Evolutionary conservation across 1,139 yeast genomes (phyloP).

Genomic region (Debaryomyces sp.): DNA sequence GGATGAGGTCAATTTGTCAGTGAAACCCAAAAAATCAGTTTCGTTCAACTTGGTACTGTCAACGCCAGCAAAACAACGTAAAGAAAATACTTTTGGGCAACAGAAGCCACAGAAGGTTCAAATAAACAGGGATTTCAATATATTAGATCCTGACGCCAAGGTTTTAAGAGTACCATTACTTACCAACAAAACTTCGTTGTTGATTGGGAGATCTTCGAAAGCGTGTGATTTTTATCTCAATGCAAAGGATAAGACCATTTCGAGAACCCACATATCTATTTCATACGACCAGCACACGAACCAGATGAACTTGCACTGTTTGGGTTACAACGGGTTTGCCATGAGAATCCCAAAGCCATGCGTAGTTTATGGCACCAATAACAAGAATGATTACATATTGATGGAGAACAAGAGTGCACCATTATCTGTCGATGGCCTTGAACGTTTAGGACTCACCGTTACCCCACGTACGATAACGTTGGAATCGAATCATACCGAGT

Average conservation of each 20-base stretch:
- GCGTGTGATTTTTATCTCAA: slow-evolving; percentile 60
- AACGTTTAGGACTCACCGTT: slow-evolving; percentile 14
- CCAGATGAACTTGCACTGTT: slow-evolving; percentile 50
- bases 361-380: slow-evolving; percentile 31
- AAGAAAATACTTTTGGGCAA: background rate
- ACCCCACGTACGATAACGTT: slow-evolving; percentile 42
- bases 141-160: slow-evolving; percentile 40
- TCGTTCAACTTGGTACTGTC: background rate
- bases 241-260: slow-evolving; percentile 59
- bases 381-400: slow-evolving; percentile 33
- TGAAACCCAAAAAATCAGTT: slow-evolving; percentile 8
- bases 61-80: background rate
- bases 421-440: slow-evolving; percentile 16
- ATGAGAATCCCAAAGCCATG: slow-evolving; percentile 59
- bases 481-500: slow-evolving; percentile 54
- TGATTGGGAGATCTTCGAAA: slow-evolving; percentile 68
- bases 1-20: background rate
- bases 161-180: slow-evolving; percentile 42
- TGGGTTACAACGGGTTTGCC: slow-evolving; percentile 73
- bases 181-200: slow-evolving; percentile 23
- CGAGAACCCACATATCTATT: slow-evolving; percentile 63
- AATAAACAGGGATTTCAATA: slow-evolving; percentile 39
- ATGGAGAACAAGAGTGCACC: slow-evolving; percentile 29
- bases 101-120: slow-evolving; percentile 7
- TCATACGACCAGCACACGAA: slow-evolving; percentile 21